These are phyloP conservation scores for Flaveria linearis DNA, from an alignment of 129 eudicot genomes.

Conservation along the genomic window DNA sequence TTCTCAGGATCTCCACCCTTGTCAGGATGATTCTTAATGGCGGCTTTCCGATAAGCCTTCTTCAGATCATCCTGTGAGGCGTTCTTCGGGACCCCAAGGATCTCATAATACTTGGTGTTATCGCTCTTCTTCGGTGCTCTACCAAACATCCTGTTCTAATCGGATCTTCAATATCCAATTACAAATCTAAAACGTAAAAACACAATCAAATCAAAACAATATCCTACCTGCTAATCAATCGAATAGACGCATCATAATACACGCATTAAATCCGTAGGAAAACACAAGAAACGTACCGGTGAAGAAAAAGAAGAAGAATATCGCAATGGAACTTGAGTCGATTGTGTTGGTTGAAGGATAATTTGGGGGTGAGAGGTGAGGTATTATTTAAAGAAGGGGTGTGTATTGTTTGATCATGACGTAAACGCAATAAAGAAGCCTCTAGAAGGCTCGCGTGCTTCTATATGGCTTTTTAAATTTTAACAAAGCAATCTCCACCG, in stretches of 20 bases:
- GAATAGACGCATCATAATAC: not conserved
- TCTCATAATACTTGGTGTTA: conserved; percentile 74
- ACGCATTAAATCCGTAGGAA: too few relatives aligned
- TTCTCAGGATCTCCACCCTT: conserved; percentile 89
- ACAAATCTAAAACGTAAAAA: conserved; percentile 15
- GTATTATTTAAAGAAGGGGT: not conserved
- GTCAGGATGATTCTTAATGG: conserved; percentile 78
- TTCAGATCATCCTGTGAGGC: conserved; percentile 70
- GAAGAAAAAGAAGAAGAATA: conserved; percentile 18
- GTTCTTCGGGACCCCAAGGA: conserved; percentile 55
- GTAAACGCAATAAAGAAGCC: conserved; percentile 21
- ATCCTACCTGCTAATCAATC: not conserved
- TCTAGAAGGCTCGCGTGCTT: conserved; percentile 28
- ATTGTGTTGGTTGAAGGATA: not conserved
- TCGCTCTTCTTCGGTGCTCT: conserved; percentile 69
- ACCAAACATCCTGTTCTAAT: conserved; percentile 57
- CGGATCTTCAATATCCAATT: conserved; percentile 15
- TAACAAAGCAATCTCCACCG: not conserved
- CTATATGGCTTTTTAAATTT: not conserved
- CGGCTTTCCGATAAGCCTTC: conserved; percentile 79
- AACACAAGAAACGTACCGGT: not conserved
- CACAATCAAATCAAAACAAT: conserved; percentile 2
- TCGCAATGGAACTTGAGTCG: conserved; percentile 17
- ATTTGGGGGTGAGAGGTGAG: conserved; percentile 8
- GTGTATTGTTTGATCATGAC: conserved; percentile 1